phyloP scores from a whole-genome alignment of 106 monocot genomes.

The Dendrobium officinale region DNA sequence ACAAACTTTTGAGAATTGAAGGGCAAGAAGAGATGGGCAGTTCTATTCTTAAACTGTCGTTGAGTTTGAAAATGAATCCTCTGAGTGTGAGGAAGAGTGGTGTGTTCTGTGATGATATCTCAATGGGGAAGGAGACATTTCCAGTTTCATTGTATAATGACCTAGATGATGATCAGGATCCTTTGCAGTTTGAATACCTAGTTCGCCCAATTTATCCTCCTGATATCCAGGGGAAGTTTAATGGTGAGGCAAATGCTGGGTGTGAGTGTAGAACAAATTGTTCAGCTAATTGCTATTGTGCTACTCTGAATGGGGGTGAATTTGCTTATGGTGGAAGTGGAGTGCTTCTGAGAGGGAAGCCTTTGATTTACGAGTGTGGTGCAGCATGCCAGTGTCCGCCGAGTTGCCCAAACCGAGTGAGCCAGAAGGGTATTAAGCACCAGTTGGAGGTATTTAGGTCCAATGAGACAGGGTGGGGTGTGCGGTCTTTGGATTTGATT shows the following conservation, averaged over 20 bases:
- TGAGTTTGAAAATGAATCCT: constrained; percentile 49
- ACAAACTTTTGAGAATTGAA: constrained; percentile 51
- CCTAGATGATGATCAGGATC: constrained; percentile 71
- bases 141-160: constrained; percentile 73
- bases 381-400: constrained; percentile 56
- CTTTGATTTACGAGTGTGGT: constrained; percentile 86
- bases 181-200: constrained; percentile 73
- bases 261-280: constrained; percentile 59
- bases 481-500: constrained; percentile 88
- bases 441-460: constrained; percentile 84
- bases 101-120: constrained; percentile 64
- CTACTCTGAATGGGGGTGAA: constrained; percentile 65
- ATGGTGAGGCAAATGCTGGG: constrained; percentile 36
- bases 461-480: constrained; percentile 86
- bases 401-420: constrained; percentile 78
- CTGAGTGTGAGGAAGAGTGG: constrained; percentile 41
- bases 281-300: constrained; percentile 54
- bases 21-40: constrained; percentile 65
- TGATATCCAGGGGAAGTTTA: constrained; percentile 17
- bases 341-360: constrained; percentile 66
- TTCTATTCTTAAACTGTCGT: constrained; percentile 26
- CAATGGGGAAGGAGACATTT: constrained; percentile 58
- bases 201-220: constrained; percentile 43
- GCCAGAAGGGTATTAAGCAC: constrained; percentile 59
- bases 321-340: constrained; percentile 70